Evolutionary conservation across 2,329 filamentous ascomycete species (phyloP).

Genomic region (Trichoderma guizhouense): DNA sequence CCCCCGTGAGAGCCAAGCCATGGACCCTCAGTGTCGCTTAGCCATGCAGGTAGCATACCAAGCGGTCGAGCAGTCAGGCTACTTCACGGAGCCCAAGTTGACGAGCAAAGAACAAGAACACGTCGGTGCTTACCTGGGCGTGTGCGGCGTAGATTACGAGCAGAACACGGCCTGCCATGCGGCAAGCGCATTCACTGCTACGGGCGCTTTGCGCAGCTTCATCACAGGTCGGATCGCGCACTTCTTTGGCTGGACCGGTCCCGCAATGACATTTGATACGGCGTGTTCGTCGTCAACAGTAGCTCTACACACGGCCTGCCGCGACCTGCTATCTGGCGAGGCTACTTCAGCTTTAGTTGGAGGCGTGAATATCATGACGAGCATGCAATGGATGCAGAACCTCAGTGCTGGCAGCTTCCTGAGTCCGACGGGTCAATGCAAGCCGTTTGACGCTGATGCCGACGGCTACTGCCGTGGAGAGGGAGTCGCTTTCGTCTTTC

Average conservation of each 20-base stretch:
- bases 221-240: background rate
- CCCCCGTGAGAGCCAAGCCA: accelerated
- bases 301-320: background rate
- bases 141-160: background rate
- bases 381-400: background rate
- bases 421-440: background rate
- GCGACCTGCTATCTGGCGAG: background rate
- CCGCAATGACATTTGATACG: background rate
- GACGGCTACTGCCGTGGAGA: background rate
- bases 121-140: background rate
- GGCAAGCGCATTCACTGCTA: background rate
- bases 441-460: background rate
- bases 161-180: background rate
- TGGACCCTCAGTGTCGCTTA: background rate
- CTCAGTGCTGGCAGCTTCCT: background rate
- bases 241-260: background rate
- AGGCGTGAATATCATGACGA: background rate
- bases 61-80: background rate
- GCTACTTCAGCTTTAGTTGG: background rate
- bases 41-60: background rate
- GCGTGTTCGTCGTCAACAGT: background rate
- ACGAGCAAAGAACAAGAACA: background rate
- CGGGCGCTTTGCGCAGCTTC: accelerated
- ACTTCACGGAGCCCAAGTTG: background rate
- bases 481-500: background rate